Evolutionary conservation across 2,329 filamentous ascomycete species (phyloP).

Genomic region (Rutstroemia sp.): DNA sequence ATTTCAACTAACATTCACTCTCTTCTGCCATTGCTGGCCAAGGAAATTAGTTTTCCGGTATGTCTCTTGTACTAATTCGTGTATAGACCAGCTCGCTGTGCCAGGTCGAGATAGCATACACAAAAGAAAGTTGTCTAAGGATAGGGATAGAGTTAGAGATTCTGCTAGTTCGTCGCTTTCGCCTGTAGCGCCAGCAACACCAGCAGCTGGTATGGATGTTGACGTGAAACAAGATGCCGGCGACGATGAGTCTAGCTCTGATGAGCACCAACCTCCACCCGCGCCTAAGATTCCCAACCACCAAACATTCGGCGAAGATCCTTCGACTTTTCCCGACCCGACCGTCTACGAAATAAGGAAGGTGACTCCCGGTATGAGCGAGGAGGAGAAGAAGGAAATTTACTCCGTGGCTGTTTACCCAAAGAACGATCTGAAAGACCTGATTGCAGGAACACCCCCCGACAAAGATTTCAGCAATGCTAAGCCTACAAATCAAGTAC

Average conservation of each 20-base stretch:
- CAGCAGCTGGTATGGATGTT: constrained; percentile 44
- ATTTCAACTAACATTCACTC: neutral
- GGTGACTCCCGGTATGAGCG: constrained; percentile 57
- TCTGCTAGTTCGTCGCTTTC: constrained; percentile 55
- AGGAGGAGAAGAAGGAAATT: constrained; percentile 80
- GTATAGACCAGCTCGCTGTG: constrained; percentile 20
- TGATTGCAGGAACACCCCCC: constrained; percentile 82
- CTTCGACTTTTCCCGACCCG: constrained; percentile 82
- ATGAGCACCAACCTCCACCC: constrained; percentile 51
- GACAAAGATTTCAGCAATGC: constrained; percentile 94
- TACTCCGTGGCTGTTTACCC: constrained; percentile 85
- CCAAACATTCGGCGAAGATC: constrained; percentile 88
- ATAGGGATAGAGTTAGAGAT: constrained; percentile 16
- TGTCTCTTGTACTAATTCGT: neutral
- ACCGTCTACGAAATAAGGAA: constrained; percentile 89
- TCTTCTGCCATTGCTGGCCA: neutral
- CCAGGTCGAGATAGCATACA: constrained; percentile 14
- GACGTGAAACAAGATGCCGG: constrained; percentile 45
- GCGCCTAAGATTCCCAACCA: constrained; percentile 55
- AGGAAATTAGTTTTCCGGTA: neutral
- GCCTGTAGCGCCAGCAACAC: constrained; percentile 43
- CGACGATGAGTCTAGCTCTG: constrained; percentile 40
- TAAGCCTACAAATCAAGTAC: constrained; percentile 91
- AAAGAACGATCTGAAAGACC: constrained; percentile 67
- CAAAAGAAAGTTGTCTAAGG: constrained; percentile 11